Evolutionary conservation across 495 filamentous ascomycete genomes (phyloP), one percentile per base, ranked within the genome.

Genomic region (Lepraria neglecta): DNA sequence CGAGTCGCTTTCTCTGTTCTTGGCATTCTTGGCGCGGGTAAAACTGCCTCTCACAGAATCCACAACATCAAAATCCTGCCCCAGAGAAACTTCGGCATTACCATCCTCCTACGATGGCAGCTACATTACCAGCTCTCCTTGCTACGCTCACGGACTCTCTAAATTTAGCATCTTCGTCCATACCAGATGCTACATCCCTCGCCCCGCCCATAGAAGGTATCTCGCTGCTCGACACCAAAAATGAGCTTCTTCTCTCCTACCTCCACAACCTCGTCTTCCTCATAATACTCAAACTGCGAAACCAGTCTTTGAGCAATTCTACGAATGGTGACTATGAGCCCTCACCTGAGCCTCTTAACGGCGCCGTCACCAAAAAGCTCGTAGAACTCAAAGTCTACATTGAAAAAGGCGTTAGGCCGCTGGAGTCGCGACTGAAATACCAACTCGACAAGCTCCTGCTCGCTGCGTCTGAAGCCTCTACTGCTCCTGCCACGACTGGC

Each of bases 211-310:
- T 85, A 65, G 85, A 96, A 64, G 92, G 92, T 64, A 92, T 98
- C 54, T 97, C 94, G 3, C 86, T 98, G 6, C 84, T 98, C 68
- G 90, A 96, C 69, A 82, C 87, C 56, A 98, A 98, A 72, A 96
- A 90, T 77, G 95, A 98, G 64, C 81, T 97, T 19, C 83, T 98
- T 15, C 87, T 98, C 47, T 91, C 95, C 2, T 98, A 98, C 75
- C 77, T 97, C 0, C 95, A 97, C 67, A 92, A 97, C 67, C 82
- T 96, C 5, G 89, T 92, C 35, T 96, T 96, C 65, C 76, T 97
- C 53, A 87, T 95, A 43, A 75, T 97, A 3, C 73, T 92, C 47
- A 94, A 96, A 71, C 71, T 97, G 19, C 82, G 89, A 19, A 81
- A 84, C 67, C 70, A 78, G 31, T 55, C 62, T 28, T 66, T 65